These are phyloP conservation scores for Conoideocrella luteorostrata DNA, from an alignment of 2,329 filamentous ascomycete species.

Conservation along the genomic window DNA sequence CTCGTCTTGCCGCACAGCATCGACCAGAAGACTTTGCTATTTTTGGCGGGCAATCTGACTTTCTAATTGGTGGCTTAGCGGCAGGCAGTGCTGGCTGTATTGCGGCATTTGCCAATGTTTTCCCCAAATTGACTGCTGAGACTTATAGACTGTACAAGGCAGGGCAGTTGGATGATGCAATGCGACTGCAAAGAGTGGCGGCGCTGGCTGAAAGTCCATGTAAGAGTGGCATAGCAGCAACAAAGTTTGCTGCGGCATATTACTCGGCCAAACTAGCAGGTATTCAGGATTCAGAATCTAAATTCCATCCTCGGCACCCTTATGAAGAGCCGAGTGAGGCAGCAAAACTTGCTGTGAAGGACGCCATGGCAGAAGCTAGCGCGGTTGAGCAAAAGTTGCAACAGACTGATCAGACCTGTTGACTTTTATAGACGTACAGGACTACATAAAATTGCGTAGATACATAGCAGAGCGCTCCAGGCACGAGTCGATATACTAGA, in stretches of 20 bases:
- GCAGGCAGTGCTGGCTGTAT: constrained; percentile 55
- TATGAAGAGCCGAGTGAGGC: constrained; percentile 10
- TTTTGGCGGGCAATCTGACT: constrained; percentile 69
- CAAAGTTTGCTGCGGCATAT: constrained; percentile 9
- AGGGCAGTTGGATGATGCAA: constrained; percentile 4
- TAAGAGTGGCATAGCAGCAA: constrained; percentile 11
- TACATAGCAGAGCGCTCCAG: too few relatives aligned
- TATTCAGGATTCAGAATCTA: constrained; percentile 10
- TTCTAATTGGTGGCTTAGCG: constrained; percentile 54
- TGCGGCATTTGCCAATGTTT: constrained; percentile 57
- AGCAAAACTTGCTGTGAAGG: constrained; percentile 2
- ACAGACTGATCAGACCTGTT: too few relatives aligned
- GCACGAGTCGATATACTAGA: too few relatives aligned
- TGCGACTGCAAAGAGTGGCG: constrained; percentile 8
- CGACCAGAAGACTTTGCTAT: constrained; percentile 53
- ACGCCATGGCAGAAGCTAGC: constrained; percentile 6
- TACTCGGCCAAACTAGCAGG: constrained; percentile 10
- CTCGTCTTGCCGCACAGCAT: constrained; percentile 48
- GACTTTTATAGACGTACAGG: too few relatives aligned
- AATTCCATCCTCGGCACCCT: constrained; percentile 11
- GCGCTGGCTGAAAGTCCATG: constrained; percentile 13
- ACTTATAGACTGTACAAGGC: constrained; percentile 8
- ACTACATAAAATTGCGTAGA: too few relatives aligned
- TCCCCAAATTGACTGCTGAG: constrained; percentile 42
- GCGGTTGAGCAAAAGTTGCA: constrained; percentile 7